Percentiles rank a stretch among this genome's conserved stretches.
phyloP scores from a whole-genome alignment of 495 filamentous ascomycete genomes.

The Penicillium coprophilum region DNA sequence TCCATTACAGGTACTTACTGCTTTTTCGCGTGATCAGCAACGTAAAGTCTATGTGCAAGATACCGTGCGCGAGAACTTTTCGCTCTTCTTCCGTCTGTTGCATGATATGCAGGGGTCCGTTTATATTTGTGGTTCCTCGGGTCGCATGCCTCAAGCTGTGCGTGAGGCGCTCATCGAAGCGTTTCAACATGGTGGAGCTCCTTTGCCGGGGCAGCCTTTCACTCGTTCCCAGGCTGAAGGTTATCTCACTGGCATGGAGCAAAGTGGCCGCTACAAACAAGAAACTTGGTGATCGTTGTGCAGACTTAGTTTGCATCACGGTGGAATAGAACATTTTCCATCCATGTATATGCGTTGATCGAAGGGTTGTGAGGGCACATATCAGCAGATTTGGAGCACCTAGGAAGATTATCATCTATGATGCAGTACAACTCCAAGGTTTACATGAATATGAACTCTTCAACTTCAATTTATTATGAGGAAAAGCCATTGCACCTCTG shows the following conservation, averaged over 20 bases:
- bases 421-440: background rate
- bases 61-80: conserved; percentile 61
- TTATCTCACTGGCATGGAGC: conserved; percentile 63
- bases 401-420: background rate
- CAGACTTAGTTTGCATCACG: background rate
- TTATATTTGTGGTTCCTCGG: conserved; percentile 81
- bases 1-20: conserved; percentile 61
- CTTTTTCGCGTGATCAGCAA: conserved; percentile 78
- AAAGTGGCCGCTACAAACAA: conserved; percentile 68
- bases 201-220: conserved; percentile 25
- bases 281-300: conserved; percentile 64
- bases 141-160: conserved; percentile 87
- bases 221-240: conserved; percentile 54
- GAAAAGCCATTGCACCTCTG: background rate
- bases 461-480: background rate
- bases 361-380: background rate
- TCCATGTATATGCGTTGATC: background rate
- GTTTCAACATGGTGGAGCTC: conserved; percentile 47
- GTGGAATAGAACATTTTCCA: background rate
- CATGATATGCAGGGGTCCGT: conserved; percentile 54
- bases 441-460: background rate
- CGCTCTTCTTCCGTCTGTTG: conserved; percentile 59
- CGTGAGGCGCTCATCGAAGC: conserved; percentile 75
- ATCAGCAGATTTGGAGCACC: background rate
- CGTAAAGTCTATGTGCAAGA: conserved; percentile 91